phyloP scores from a whole-genome alignment of 73 alveolate species.

The Urostyla sp. region DNA sequence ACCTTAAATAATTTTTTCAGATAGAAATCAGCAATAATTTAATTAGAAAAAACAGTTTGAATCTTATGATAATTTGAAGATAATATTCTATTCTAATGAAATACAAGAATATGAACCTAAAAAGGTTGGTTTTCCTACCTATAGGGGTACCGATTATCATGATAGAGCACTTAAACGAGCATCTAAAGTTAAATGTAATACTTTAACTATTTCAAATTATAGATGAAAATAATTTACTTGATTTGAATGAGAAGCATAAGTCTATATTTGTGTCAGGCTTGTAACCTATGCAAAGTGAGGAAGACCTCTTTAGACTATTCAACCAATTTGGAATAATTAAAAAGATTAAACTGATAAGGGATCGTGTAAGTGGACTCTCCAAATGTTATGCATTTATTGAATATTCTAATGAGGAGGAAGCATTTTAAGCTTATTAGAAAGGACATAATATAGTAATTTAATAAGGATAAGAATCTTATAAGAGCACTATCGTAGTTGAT shows the following conservation, averaged over 20 bases:
- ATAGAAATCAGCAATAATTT: too few species aligned
- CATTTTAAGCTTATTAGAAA: conserved; percentile 46
- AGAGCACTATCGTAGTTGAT: conserved; percentile 40
- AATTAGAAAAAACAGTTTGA: too few species aligned
- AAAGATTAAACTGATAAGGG: conserved; percentile 24
- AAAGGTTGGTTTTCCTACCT: conserved; percentile 28
- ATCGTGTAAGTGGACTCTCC: conserved; percentile 44
- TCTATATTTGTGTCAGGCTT: conserved; percentile 42
- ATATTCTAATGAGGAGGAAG: conserved; percentile 16
- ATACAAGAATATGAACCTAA: conserved; percentile 38
- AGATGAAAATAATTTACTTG: conserved; percentile 7
- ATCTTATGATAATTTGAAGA: not conserved
- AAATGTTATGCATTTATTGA: conserved; percentile 61
- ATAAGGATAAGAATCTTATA: too few species aligned
- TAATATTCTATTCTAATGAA: not conserved
- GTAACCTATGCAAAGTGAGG: conserved; percentile 5
- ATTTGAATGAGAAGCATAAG: not conserved
- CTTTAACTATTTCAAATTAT: not conserved
- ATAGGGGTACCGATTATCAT: conserved; percentile 37
- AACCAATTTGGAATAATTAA: conserved; percentile 12
- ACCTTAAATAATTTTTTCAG: too few species aligned
- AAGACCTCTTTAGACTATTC: conserved; percentile 11
- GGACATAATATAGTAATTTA: conserved; percentile 45
- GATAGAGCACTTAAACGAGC: conserved; percentile 59
- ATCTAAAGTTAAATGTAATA: conserved; percentile 26